Evolutionary conservation across 129 eudicot species (phyloP).

Genomic region (Dittrichia graveolens): DNA sequence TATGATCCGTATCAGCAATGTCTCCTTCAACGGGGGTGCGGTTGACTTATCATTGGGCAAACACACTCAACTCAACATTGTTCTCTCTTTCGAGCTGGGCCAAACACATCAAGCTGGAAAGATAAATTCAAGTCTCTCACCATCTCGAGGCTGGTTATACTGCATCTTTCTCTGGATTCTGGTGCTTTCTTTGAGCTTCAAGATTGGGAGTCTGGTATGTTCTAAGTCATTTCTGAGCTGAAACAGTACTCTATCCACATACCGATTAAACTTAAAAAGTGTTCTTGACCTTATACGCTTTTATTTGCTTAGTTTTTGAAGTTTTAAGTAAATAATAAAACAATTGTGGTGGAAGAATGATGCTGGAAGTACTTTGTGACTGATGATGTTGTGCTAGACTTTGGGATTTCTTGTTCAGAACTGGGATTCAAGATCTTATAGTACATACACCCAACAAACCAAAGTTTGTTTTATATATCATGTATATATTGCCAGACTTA

Average conservation of each 20-base stretch:
- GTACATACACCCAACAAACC: too few relatives aligned
- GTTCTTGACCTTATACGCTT: background rate
- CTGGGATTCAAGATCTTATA: too few relatives aligned
- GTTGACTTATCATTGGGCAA: conserved; percentile 50
- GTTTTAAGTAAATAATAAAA: conserved; percentile 1
- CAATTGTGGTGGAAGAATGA: too few relatives aligned
- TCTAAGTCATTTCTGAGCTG: conserved; percentile 43
- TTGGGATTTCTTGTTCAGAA: background rate
- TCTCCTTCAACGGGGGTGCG: conserved; percentile 41
- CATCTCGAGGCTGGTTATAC: conserved; percentile 55
- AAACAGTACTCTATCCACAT: conserved; percentile 13
- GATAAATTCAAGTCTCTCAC: conserved; percentile 25
- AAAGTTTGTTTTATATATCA: background rate
- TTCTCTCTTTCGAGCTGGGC: conserved; percentile 61
- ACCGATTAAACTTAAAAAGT: background rate
- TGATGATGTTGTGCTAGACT: background rate
- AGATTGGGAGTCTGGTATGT: conserved; percentile 54
- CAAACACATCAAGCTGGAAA: conserved; percentile 42
- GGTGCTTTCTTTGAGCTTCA: conserved; percentile 55
- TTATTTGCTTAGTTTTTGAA: conserved; percentile 14
- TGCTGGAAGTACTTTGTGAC: background rate
- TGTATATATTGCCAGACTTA: background rate
- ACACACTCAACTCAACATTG: conserved; percentile 49
- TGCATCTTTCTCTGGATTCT: conserved; percentile 53
- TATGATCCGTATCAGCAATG: conserved; percentile 57